Evolutionary conservation across 179 eudicot species (phyloP).

Genomic region (Nepenthes alata): DNA sequence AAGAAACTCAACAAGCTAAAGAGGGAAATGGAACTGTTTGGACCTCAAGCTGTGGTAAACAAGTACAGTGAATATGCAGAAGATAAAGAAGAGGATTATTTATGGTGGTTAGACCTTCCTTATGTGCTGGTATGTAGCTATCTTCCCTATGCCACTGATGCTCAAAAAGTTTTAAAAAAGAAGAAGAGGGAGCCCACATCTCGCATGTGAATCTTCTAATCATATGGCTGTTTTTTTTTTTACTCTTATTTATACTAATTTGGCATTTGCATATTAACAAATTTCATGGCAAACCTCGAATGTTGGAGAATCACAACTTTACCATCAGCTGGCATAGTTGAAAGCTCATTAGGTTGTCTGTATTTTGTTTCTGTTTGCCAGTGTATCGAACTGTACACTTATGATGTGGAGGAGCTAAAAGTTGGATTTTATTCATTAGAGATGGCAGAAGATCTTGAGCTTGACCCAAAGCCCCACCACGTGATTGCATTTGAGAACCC

Average conservation of each 20-base stretch:
- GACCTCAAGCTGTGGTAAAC: conserved; percentile 83
- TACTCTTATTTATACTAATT: too few relatives aligned
- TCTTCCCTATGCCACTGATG: background rate
- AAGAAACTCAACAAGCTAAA: conserved; percentile 60
- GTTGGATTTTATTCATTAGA: conserved; percentile 78
- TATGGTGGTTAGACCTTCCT: conserved; percentile 98
- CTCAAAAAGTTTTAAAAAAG: background rate
- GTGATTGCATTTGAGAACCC: conserved; percentile 87
- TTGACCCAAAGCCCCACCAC: conserved; percentile 78
- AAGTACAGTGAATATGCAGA: conserved; percentile 80
- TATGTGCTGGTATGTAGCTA: conserved; percentile 49
- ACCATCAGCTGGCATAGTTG: background rate
- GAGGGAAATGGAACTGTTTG: conserved; percentile 85
- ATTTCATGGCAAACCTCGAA: background rate
- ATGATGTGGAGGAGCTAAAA: conserved; percentile 47
- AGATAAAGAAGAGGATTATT: conserved; percentile 69
- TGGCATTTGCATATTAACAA: too few relatives aligned
- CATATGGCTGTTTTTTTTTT: too few relatives aligned
- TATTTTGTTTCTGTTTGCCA: conserved; percentile 20
- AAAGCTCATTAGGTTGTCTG: conserved; percentile 1
- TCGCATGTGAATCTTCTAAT: background rate
- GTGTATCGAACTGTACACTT: conserved; percentile 76
- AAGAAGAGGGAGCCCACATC: background rate
- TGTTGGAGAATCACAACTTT: background rate
- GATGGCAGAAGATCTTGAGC: conserved; percentile 85